Percentiles rank a stretch among this genome's conserved stretches.
These are phyloP conservation scores for Athelia psychrophila DNA, from an alignment of 1,284 basidiomycete genomes.

Conservation along the genomic window DNA sequence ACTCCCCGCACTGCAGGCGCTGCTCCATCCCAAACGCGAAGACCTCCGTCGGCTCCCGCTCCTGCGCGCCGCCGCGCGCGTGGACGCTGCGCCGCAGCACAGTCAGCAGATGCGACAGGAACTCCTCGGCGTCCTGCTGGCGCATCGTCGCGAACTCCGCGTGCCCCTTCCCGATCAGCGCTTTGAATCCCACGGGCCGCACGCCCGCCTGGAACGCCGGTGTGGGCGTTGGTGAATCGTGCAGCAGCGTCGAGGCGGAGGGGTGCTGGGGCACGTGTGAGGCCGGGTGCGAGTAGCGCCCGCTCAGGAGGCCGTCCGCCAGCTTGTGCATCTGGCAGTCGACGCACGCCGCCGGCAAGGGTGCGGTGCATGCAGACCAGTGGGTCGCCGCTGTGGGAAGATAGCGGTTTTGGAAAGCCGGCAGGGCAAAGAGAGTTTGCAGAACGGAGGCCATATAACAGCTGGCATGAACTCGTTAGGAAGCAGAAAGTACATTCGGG, in stretches of 20 bases:
- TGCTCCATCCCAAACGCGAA: constrained; percentile 89
- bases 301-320: constrained; percentile 90
- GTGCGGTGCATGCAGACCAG: constrained; percentile 61
- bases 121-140: constrained; percentile 97
- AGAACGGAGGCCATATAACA: constrained; percentile 98
- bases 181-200: constrained; percentile 84
- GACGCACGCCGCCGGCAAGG: constrained; percentile 80
- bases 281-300: constrained; percentile 79
- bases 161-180: constrained; percentile 89
- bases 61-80: constrained; percentile 16
- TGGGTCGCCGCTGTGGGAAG: constrained; percentile 54
- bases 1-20: constrained; percentile 79
- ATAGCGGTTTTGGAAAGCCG: constrained; percentile 79
- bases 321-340: constrained; percentile 96
- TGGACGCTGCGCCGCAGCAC: constrained; percentile 67
- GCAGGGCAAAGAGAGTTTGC: constrained; percentile 84
- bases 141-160: constrained; percentile 95
- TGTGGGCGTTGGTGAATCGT: constrained; percentile 36
- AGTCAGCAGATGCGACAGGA: constrained; percentile 80
- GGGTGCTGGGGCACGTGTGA: constrained; percentile 14
- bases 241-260: constrained; percentile 16
- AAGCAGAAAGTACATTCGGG: too few species aligned
- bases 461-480: constrained; percentile 38
- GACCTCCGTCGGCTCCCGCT: constrained; percentile 64
- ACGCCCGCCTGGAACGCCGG: constrained; percentile 87